These are phyloP conservation scores for Coniochaeta sp. DNA, from an alignment of 2,329 filamentous ascomycete species.

Conservation along the genomic window DNA sequence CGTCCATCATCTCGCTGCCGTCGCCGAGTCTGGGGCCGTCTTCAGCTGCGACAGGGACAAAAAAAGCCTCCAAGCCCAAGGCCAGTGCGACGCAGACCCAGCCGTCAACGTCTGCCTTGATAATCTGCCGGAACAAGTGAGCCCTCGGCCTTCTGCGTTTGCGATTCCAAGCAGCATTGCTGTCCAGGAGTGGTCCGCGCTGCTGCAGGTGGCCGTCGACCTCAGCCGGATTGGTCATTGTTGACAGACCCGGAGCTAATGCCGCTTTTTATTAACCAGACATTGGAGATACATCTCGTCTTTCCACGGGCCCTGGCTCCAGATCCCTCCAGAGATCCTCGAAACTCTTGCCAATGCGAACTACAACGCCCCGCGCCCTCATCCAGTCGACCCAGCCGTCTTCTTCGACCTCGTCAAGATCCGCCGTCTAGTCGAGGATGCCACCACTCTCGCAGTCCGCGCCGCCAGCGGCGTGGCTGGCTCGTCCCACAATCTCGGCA, in stretches of 20 bases:
- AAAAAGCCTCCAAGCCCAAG: constrained; percentile 2
- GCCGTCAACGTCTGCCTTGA: constrained; percentile 11
- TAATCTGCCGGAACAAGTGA: constrained; percentile 19
- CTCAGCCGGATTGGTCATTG: background rate
- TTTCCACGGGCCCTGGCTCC: constrained; percentile 78
- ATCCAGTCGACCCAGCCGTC: constrained; percentile 69
- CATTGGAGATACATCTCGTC: constrained; percentile 82
- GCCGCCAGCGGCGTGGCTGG: constrained; percentile 68
- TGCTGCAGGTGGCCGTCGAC: background rate
- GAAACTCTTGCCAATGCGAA: constrained; percentile 74
- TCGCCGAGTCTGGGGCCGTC: background rate
- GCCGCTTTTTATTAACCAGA: constrained; percentile 34
- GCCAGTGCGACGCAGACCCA: constrained; percentile 5
- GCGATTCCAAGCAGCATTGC: background rate
- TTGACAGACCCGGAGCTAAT: background rate
- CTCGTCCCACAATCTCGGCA: constrained; percentile 46
- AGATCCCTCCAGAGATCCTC: constrained; percentile 71
- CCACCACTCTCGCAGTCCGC: constrained; percentile 68
- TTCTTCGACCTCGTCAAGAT: constrained; percentile 84
- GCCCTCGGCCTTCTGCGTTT: background rate
- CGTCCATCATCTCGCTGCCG: background rate
- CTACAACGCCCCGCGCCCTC: constrained; percentile 68
- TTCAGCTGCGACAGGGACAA: background rate
- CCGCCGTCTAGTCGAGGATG: constrained; percentile 70
- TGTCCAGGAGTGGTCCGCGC: background rate